Base-by-base conservation (phyloP, 192 early-diverging fungal genomes). In the Backusella parvicylindrica region DNA sequence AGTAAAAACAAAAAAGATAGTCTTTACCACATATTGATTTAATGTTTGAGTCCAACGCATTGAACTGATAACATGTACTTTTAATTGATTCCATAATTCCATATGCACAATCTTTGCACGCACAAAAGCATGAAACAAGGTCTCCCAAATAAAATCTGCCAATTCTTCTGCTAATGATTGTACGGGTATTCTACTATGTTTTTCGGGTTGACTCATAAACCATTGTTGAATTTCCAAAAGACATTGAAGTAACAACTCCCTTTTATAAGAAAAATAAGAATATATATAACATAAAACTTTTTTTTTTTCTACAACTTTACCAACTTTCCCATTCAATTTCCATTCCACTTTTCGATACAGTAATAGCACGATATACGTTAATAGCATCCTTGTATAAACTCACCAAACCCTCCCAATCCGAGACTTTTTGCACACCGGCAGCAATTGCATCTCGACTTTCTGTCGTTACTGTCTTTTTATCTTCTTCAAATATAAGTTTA, bases 321-420 rank as follows among this genome's bases (percentile, higher is more conserved):
- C 89, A 90, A 18, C 80, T 89, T 63, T 86, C 81, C 28, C 70
- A 63, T 43, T 90, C 86, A 76, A 90, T 77, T 37, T 86, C 84
- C 23, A 90, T 86, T 9, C 83, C 84, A 21, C 85, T 73, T 12
- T 79, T 76, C 0, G 86, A 79, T 3, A 93, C 56, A 0, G 75
- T 74, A 26, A 91, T 84, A 1, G 89, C 84, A 43, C 93, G 84
- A 75, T 87, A 93, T 3, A 94, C 79, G 37, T 87, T 81, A 9
- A 95, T 69, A 7, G 89, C 86, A 76, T 95, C 92, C 49, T 87
- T 89, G 79, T 91, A 94, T 16, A 91, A 81, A 21, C 78, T 73
- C 9, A 79, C 81, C 31, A 86, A 64, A 0, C 85, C 81, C 28
- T 89, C 87, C 68, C 79, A 70, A 37, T 87, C 89, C 9, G 31